Conservation (phyloP, 2,329 filamentous ascomycete genomes). For the Colletotrichum tropicicola region DNA sequence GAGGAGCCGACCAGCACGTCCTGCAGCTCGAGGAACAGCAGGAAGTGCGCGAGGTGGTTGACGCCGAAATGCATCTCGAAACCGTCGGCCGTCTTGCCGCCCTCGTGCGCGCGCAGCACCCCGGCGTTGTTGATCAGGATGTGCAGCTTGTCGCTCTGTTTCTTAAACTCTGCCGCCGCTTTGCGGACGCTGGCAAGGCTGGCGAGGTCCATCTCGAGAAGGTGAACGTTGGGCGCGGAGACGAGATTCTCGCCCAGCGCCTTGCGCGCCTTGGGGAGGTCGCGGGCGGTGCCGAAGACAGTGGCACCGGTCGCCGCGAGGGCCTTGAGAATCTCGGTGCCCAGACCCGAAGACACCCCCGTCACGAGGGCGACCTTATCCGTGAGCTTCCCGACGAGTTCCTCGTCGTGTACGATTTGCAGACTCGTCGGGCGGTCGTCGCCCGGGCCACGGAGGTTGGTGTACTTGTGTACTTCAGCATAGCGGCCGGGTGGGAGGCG, state of each 20-base stretch:
- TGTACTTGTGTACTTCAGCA: not conserved
- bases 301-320: conserved; percentile 45
- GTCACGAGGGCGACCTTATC: conserved; percentile 48
- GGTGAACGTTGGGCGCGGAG: not conserved
- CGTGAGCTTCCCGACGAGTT: conserved; percentile 37
- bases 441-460: conserved; percentile 43
- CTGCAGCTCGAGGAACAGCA: no score
- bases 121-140: conserved; percentile 44
- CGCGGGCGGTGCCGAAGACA: conserved; percentile 44
- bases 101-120: conserved; percentile 19
- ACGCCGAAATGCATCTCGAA: conserved; percentile 54
- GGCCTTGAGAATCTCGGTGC: conserved; percentile 46
- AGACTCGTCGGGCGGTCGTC: conserved; percentile 51
- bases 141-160: conserved; percentile 37
- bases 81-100: conserved; percentile 28
- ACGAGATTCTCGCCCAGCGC: conserved; percentile 33
- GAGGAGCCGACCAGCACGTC: no score
- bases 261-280: conserved; percentile 41
- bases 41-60: conserved; percentile 63
- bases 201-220: not conserved
- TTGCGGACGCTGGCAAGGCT: conserved; percentile 17
- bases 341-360: conserved; percentile 46
- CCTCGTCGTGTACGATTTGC: conserved; percentile 48
- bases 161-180: conserved; percentile 40
- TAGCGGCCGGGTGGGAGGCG: no score